A percentile compares a stretch with the other conserved stretches of the same genome.
These are phyloP conservation scores for Penicillium cosmopolitanum DNA, from an alignment of 495 filamentous ascomycete species.

Conservation along the genomic window DNA sequence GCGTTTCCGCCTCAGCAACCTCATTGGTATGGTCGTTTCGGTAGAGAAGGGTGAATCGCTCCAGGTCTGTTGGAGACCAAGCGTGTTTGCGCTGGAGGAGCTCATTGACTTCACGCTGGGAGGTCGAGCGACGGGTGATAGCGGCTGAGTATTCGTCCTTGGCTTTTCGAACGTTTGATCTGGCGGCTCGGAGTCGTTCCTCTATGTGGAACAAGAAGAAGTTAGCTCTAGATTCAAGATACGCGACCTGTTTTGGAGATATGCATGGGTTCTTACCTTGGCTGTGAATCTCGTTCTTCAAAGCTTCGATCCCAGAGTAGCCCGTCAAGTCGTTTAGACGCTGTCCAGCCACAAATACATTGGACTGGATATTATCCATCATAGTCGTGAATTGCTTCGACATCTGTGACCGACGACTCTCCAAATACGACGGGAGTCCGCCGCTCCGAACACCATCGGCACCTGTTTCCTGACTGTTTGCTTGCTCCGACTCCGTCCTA, in stretches of 20 bases:
- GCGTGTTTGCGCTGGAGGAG: slow-evolving; percentile 91
- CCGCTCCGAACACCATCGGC: slow-evolving; percentile 19
- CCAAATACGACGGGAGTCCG: slow-evolving; percentile 75
- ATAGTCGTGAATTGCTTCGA: slow-evolving; percentile 73
- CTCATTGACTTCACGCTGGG: slow-evolving; percentile 93
- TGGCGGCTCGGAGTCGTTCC: slow-evolving; percentile 61
- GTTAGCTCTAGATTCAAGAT: neutral
- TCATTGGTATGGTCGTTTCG: slow-evolving; percentile 92
- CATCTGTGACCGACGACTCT: slow-evolving; percentile 69
- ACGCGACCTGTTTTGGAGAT: neutral
- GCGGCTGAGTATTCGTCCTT: slow-evolving; percentile 77
- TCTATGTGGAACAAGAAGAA: slow-evolving; percentile 49
- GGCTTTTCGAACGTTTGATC: slow-evolving; percentile 66
- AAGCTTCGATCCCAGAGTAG: slow-evolving; percentile 86
- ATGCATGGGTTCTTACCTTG: slow-evolving; percentile 54
- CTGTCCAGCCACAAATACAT: slow-evolving; percentile 81
- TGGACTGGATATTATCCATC: slow-evolving; percentile 89
- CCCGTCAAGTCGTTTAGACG: slow-evolving; percentile 92
- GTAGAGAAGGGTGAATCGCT: slow-evolving; percentile 93
- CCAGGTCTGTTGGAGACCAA: slow-evolving; percentile 85
- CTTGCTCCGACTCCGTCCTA: slow-evolving; percentile 17
- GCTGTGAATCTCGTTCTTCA: slow-evolving; percentile 73
- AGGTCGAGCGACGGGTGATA: slow-evolving; percentile 75
- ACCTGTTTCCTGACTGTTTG: slow-evolving; percentile 7
- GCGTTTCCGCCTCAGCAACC: slow-evolving; percentile 76